Base-by-base conservation (phyloP, 2,329 filamentous ascomycete genomes). In the Trichocomaceae sp. region DNA sequence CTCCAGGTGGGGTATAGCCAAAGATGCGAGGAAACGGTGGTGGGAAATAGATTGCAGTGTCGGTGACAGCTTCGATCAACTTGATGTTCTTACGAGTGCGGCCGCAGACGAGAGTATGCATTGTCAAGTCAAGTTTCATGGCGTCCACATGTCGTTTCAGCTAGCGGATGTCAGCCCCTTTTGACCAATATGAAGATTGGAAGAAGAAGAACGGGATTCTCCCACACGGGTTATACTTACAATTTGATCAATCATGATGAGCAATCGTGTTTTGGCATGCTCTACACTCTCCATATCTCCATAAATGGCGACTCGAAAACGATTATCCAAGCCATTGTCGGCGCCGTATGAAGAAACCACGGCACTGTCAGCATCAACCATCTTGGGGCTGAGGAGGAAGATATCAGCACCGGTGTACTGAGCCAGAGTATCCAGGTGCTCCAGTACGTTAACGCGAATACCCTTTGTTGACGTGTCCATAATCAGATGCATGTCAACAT, bases 51-150 rank as follows among this genome's bases (percentile, higher is more conserved):
- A 99, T 97, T 60, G 93, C 92, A 8, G 93, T 97, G 64, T 91
- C 90, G 13, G 93, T 97, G 26, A 87, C 84, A 13, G 93, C 95
- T 73, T 99, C 93, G 66, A 99, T 96, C 64, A 93, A 77, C 77
- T 97, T 97, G 76, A 99, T 96, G 70, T 96, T 96, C 77, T 96
- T 95, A 63, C 93, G 83, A 63, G 91, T 92, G 48, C 93, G 88
- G 48, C 93, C 93, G 69, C 91, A 96, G 49, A 97, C 85, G 54
- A 96, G 80, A 56, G 90, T 93, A 69, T 99, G 93, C 68, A 96
- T 82, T 23, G 90, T 88, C 49, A 92, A 76, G 63, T 96, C 91
- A 57, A 96, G 79, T 66, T 88, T 87, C 65, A 90, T 84, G 47
- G 81, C 83, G 69, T 96, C 90, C 52, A 93, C 86, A 57, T 74